These are phyloP conservation scores for Diversispora epigaea DNA, from an alignment of 192 early-diverging fungal genomes.

Conservation along the genomic window DNA sequence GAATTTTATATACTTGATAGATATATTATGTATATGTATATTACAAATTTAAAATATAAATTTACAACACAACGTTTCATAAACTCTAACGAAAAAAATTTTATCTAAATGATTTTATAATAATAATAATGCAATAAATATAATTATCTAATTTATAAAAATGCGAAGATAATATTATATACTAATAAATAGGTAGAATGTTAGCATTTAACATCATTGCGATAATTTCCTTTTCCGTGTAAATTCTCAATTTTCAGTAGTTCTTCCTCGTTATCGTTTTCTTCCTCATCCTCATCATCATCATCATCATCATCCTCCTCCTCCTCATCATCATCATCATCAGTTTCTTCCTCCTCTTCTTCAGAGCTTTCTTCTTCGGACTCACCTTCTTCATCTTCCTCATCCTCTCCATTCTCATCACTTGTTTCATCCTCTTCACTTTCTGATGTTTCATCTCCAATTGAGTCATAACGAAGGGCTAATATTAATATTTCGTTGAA, in stretches of 20 bases:
- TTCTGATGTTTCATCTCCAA: conserved; percentile 27
- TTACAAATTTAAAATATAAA: too few species aligned
- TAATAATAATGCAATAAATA: too few species aligned
- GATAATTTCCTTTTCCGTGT: neutral
- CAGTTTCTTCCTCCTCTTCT: conserved; percentile 37
- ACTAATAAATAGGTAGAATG: too few species aligned
- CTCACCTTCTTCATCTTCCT: conserved; percentile 29
- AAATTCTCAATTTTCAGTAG: neutral
- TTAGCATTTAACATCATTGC: too few species aligned
- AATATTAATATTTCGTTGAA: neutral
- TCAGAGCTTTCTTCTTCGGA: conserved; percentile 25
- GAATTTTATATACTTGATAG: too few species aligned
- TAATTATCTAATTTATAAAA: too few species aligned
- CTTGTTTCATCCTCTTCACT: conserved; percentile 37
- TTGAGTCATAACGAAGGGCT: conserved; percentile 29
- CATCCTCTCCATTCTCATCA: conserved; percentile 43
- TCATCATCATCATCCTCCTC: conserved; percentile 15
- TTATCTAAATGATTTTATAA: too few species aligned
- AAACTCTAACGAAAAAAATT: too few species aligned
- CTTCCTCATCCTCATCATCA: conserved; percentile 38
- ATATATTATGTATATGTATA: too few species aligned
- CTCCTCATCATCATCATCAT: conserved; percentile 39
- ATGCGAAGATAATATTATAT: too few species aligned
- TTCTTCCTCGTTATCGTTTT: neutral
- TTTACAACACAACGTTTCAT: too few species aligned